A percentile compares a stretch with the other conserved stretches of the same genome.
phyloP scores from a whole-genome alignment of 345 rosid genomes.

The Theobroma cacao region DNA sequence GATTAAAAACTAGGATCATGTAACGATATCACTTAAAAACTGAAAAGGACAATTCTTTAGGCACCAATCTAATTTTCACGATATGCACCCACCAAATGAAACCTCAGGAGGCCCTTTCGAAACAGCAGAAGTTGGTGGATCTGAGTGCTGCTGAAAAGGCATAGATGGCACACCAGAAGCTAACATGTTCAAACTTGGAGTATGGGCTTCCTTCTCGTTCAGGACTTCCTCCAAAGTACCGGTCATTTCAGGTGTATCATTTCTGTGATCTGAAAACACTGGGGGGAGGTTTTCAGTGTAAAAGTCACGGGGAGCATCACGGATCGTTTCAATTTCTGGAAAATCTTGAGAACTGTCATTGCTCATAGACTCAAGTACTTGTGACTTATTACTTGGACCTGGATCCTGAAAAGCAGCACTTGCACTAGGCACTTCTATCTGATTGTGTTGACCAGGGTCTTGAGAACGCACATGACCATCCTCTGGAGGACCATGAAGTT shows the following conservation, averaged over 20 bases:
- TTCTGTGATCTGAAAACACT: conserved; percentile 18
- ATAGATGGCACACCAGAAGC: conserved; percentile 36
- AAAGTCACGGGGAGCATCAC: conserved; percentile 44
- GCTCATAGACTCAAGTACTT: conserved; percentile 18
- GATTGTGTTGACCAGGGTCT: conserved; percentile 30
- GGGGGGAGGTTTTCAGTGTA: conserved; percentile 31
- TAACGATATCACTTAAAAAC: background rate
- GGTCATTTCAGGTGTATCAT: conserved; percentile 23
- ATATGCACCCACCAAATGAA: conserved; percentile 47
- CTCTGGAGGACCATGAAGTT: conserved; percentile 19
- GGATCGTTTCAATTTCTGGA: conserved; percentile 59
- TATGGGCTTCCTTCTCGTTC: conserved; percentile 38
- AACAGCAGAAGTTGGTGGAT: conserved; percentile 39
- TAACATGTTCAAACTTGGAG: conserved; percentile 36
- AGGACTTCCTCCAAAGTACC: conserved; percentile 28
- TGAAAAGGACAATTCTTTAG: background rate
- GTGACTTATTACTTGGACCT: conserved; percentile 37
- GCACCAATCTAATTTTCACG: background rate
- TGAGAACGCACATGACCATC: conserved; percentile 15
- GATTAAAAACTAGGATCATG: background rate
- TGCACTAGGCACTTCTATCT: conserved; percentile 18
- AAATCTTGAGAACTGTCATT: conserved; percentile 24
- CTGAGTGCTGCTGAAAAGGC: conserved; percentile 47
- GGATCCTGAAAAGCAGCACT: conserved; percentile 21
- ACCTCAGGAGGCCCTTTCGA: conserved; percentile 30